phyloP scores from a whole-genome alignment of 495 filamentous ascomycete species.

The Podospora fimiseda region DNA sequence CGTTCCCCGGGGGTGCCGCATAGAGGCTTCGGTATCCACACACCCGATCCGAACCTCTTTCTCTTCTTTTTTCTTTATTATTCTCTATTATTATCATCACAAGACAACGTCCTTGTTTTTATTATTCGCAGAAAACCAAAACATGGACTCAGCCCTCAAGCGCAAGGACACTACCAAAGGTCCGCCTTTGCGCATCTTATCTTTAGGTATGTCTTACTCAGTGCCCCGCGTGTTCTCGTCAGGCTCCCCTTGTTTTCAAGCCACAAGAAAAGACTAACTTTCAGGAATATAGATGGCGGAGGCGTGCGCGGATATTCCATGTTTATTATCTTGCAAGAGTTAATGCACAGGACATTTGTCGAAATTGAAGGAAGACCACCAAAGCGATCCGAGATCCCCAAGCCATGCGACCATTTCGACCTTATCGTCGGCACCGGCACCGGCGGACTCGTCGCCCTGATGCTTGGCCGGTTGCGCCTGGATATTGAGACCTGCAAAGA shows the following conservation, averaged over 20 bases:
- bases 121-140: no score
- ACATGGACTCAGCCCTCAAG: conserved; percentile 30
- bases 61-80: neutral
- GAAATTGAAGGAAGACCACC: conserved; percentile 78
- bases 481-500: conserved; percentile 95
- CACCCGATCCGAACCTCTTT: neutral
- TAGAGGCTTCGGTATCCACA: conserved; percentile 6
- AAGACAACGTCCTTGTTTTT: no score
- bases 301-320: conserved; percentile 97
- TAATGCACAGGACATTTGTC: conserved; percentile 91
- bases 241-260: no score
- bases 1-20: neutral
- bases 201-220: conserved; percentile 61
- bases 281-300: conserved; percentile 65
- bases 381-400: conserved; percentile 80
- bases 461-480: conserved; percentile 87
- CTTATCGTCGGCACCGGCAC: conserved; percentile 92
- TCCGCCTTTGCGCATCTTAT: conserved; percentile 84
- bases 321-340: conserved; percentile 87
- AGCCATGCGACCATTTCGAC: conserved; percentile 98
- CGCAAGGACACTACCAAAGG: conserved; percentile 93
- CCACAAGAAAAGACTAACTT: neutral
- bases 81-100: neutral
- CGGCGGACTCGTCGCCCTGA: conserved; percentile 89
- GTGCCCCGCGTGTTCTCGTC: neutral